Base-by-base conservation (phyloP, 163 green algal genomes). In the Coccomyxa subellipsoidea region DNA sequence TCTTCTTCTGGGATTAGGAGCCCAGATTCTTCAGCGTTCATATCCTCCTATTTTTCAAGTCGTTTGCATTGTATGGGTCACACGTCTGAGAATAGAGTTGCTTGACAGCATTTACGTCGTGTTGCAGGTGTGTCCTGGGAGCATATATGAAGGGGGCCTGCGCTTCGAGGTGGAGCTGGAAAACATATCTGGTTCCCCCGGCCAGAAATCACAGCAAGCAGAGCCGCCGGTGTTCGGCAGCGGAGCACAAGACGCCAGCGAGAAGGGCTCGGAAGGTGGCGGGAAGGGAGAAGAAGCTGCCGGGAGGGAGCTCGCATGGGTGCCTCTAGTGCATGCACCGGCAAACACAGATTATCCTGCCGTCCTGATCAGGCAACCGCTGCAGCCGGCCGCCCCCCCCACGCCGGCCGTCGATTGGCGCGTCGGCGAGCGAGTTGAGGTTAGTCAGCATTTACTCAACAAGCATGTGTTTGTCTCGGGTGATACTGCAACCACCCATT, bases 101-200 rank as follows among this genome's bases (percentile, higher is more conserved):
- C 18, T 34, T 73, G 29, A 35, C 27, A 27, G 32, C 7, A 27
- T 32, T 73, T 12, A 34, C 66, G 2, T 7, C 8, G 27, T 73
- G 29, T 73, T 77, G 70, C 70, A 77, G 70, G 32, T 34, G 25
- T 31, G 18, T 31, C 70, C 9, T 25, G 70, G 70, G 7, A 77
- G 70, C 34, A 15, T 38, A 9, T 77, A 23, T 12, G 70, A 77
- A 40, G 70, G 70, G 32, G 70, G 70, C 70, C 34, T 38, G 70
- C 70, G 70, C 2, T 38, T 77, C 32, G 27, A 77, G 12, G 70
- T 77, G 32, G 70, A 77, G 70, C 31, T 77, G 70, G 32, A 77
- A 35, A 9, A 18, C n/a, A 23, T 18, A 23, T 18, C 66, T 1
- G n/a, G 32, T 18, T 18, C 66, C n/a, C 23, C 47, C 47, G 23